Conservation (phyloP, 768 basidiomycete genomes). For the Boletales sp. region DNA sequence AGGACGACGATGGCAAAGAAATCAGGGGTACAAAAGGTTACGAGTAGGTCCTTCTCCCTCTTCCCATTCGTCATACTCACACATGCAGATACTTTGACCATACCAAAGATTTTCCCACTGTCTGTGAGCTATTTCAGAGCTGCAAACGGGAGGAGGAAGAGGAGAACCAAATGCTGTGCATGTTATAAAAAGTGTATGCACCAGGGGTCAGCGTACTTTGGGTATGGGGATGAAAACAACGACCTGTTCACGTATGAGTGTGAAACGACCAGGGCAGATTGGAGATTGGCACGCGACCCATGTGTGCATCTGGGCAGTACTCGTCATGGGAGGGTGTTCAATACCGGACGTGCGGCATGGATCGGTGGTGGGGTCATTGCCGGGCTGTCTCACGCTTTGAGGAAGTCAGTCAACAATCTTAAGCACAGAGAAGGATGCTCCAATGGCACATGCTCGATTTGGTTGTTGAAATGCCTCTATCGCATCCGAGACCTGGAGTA, state of each 20-base stretch:
- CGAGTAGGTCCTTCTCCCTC: constrained; percentile 57
- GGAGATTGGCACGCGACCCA: constrained; percentile 69
- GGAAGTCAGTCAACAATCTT: too few species aligned
- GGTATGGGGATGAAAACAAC: constrained; percentile 80
- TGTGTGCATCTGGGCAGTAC: constrained; percentile 47
- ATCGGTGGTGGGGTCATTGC: too few species aligned
- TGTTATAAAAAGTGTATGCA: constrained; percentile 88
- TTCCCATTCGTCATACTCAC: not conserved
- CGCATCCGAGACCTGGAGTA: constrained; percentile 39
- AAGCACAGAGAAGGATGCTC: too few species aligned
- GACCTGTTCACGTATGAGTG: constrained; percentile 70
- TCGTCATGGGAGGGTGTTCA: constrained; percentile 50
- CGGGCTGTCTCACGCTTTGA: too few species aligned
- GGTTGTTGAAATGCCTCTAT: constrained; percentile 75
- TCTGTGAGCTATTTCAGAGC: constrained; percentile 90
- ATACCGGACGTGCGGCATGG: constrained; percentile 49
- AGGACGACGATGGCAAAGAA: constrained; percentile 93
- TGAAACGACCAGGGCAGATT: constrained; percentile 67
- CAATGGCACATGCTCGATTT: too few species aligned
- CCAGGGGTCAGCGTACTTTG: constrained; percentile 87
- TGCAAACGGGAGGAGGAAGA: constrained; percentile 86
- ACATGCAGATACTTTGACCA: constrained; percentile 88
- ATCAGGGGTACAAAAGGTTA: constrained; percentile 97
- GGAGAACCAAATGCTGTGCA: constrained; percentile 68
- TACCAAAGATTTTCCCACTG: constrained; percentile 93